Evolutionary conservation across 768 basidiomycete species (phyloP), one percentile per base, ranked within the genome.

Genomic region (Termitomyces sp.): DNA sequence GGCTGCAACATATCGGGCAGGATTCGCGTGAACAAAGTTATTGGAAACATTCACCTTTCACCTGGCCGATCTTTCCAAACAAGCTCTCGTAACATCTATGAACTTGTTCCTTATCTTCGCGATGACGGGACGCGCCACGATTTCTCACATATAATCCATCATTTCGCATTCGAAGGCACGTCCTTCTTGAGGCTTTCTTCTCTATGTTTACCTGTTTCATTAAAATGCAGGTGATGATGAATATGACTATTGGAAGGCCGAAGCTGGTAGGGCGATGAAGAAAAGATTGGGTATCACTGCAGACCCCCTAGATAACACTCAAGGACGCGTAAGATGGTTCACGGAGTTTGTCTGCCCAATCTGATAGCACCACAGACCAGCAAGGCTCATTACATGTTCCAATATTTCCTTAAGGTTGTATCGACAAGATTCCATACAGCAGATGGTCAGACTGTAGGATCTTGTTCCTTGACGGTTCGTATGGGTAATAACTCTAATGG

Each of bases 371-470:
- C 33, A 46, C 58, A 91, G 88, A 94, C 93, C 1, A 76, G 73
- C 63, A 89, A 90, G 68, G 73, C 87, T 27, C 83, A 93, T 64
- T 96, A 93, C 71, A 95, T 97, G 93, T 97, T 94, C 83, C 94
- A 98, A 69, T 96, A 98, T 74, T 98, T 98, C 85, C 80, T 99
- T 68, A 99, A 99, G 74, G 96, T 99, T 47, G 97, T 99, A 42
- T 93, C 94, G 7, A 99, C 96, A 2, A 89, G 90, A 69, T 98
- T 97, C 76, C 82, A 85, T 61, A 90, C 87, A n/a, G 76, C 96
- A 30, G 84, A 89, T 60, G 89, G 86, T 33, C 81, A 88, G 65
- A 70, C 75, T 11, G 89, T 90, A 68, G 45, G 84, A 74, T 45
- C 12, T 27, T 12, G 22, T 33, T 20, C 20, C 3, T 7, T 12